phyloP scores from a whole-genome alignment of 1,284 basidiomycete genomes.

The Mycosarcoma mackinlayi region DNA sequence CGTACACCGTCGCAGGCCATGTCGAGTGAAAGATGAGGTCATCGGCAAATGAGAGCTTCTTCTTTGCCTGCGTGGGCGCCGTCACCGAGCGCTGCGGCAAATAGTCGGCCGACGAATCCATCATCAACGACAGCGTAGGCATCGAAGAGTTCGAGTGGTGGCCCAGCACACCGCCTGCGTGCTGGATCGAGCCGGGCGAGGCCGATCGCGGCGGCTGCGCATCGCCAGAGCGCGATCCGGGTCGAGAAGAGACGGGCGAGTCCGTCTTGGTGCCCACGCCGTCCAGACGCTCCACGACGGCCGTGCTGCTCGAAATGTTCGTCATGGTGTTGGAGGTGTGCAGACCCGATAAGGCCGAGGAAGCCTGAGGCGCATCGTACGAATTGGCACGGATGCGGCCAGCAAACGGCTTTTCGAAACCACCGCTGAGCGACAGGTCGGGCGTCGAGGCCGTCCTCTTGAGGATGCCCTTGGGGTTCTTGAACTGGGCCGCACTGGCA shows the following conservation, averaged over 20 bases:
- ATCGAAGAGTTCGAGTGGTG: conserved; percentile 72
- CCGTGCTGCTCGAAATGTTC: conserved; percentile 56
- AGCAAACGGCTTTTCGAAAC: conserved; percentile 57
- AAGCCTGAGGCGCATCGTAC: conserved; percentile 66
- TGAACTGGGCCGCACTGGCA: conserved; percentile 74
- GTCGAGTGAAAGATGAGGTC: conserved; percentile 95
- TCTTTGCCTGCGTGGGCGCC: conserved; percentile 74
- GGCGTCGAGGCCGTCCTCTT: conserved; percentile 71
- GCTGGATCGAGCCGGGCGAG: conserved; percentile 41
- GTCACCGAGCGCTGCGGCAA: conserved; percentile 59
- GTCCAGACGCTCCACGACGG: conserved; percentile 58
- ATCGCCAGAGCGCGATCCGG: conserved; percentile 36
- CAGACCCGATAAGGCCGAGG: conserved; percentile 16
- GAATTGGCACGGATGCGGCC: conserved; percentile 67
- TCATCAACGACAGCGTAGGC: conserved; percentile 85
- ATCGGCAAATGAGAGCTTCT: conserved; percentile 83
- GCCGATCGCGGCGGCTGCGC: conserved; percentile 32
- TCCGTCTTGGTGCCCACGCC: conserved; percentile 52
- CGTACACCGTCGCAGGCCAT: conserved; percentile 89
- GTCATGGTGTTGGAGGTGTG: conserved; percentile 52
- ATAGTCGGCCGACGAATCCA: conserved; percentile 70
- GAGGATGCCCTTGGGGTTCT: conserved; percentile 84
- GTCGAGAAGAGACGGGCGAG: conserved; percentile 44
- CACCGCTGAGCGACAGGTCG: conserved; percentile 38
- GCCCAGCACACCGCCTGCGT: conserved; percentile 47